Evolutionary conservation across 352 stramenopile species (phyloP).

Genomic region (Phytophthora sojae): DNA sequence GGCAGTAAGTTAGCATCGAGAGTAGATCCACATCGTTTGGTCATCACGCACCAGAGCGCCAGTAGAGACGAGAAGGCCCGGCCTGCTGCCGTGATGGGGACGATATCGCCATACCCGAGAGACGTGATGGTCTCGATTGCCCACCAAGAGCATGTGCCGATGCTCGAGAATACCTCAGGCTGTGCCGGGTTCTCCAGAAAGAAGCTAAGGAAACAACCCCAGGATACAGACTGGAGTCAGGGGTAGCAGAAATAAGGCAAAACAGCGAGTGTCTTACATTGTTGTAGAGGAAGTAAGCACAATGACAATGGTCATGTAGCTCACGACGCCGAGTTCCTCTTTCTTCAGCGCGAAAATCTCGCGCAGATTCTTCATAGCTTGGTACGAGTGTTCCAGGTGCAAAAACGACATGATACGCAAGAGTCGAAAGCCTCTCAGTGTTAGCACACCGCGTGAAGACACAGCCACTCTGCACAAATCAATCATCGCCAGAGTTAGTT

Average conservation of each 20-base stretch:
- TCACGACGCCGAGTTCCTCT: constrained; percentile 81
- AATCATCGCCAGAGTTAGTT: constrained; percentile 1
- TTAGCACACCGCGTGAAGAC: constrained; percentile 65
- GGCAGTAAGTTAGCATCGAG: neutral
- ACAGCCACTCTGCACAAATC: constrained; percentile 38
- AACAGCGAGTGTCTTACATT: constrained; percentile 56
- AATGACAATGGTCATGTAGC: constrained; percentile 81
- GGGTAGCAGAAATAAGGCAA: neutral
- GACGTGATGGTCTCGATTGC: constrained; percentile 87
- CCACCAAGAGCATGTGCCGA: constrained; percentile 82
- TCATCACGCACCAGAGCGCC: constrained; percentile 51
- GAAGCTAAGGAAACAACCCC: constrained; percentile 46
- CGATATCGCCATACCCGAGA: constrained; percentile 88
- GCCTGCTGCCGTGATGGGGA: constrained; percentile 70
- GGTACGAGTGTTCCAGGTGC: constrained; percentile 79
- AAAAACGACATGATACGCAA: constrained; percentile 86
- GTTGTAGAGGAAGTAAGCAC: constrained; percentile 86
- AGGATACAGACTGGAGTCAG: neutral
- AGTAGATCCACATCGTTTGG: neutral
- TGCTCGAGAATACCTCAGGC: constrained; percentile 80
- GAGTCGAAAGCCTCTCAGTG: constrained; percentile 72
- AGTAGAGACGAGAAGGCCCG: constrained; percentile 80
- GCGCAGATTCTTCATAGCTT: constrained; percentile 78
- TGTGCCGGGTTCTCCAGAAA: constrained; percentile 82
- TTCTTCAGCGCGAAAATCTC: constrained; percentile 81